Base-by-base conservation (phyloP, 257 asterid genomes). In the Jaltomata sinuosa region DNA sequence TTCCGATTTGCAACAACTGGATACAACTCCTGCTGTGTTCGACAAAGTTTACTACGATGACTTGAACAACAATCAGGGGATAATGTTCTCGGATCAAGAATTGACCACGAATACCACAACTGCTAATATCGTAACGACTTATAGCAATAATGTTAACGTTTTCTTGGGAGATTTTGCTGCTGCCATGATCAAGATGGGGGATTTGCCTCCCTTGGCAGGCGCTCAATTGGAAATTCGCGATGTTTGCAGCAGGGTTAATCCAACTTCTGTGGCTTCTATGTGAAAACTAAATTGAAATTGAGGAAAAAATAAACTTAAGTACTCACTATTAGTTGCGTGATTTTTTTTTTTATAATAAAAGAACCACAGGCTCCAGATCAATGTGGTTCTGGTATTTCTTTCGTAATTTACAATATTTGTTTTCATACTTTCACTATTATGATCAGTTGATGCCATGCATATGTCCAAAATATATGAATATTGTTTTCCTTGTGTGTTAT, bases 171-270 rank as follows among this genome's bases (percentile, higher is more conserved):
- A 83, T 65, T 83, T 83, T 40, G 85, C 85, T 38, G 80, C 80
- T 25, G 85, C 85, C 3, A 83, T 83, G 85, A 65, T 83, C 53
- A 83, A 83, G 68, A 83, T 83, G 85, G 78, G 85, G 15, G 5
- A 65, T 53, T 72, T 83, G 40, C 85, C 80, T 38, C 85, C 85
- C 10, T 83, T 68, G 3, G 8, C 64, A 0, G 85, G 85, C 4
- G 68, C 40, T 25, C 40, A 65, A 18, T 65, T 83, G 10, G 85
- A 83, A 83, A 65, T 83, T 72, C 85, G 85, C 0, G 85, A 83
- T 45, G 85, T 83, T 65, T 83, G 85, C 29, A 83, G 85, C 85
- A 42, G 62, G 18, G 85, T 83, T 22, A 83, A 83, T 67, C 65
- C 85, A 32, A 49, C n/a, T 38, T 49, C 80, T 2, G 67, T 83